phyloP scores from a whole-genome alignment of 257 asterid species.

The Solanum chiquidenum region DNA sequence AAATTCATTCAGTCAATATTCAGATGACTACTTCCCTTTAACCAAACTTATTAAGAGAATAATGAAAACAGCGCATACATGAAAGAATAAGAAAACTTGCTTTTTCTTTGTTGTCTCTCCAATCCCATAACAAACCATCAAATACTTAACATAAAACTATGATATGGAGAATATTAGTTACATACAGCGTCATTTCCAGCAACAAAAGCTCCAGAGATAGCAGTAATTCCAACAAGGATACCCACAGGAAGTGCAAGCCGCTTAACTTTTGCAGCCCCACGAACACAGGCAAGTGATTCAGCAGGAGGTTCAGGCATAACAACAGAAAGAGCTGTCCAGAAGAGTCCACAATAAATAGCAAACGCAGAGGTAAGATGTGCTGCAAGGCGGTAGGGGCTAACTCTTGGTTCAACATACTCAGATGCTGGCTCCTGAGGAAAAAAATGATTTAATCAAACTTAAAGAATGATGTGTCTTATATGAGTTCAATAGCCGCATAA shows the following conservation, averaged over 20 bases:
- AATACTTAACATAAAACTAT: not conserved
- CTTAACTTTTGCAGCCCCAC: slow-evolving; percentile 80
- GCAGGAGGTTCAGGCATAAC: slow-evolving; percentile 95
- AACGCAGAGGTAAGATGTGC: slow-evolving; percentile 96
- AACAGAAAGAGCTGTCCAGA: slow-evolving; percentile 93
- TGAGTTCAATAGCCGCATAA: not conserved
- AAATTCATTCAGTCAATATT: not conserved
- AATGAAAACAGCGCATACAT: not conserved
- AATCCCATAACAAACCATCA: not conserved
- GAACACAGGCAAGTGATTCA: slow-evolving; percentile 71
- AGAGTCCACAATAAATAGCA: slow-evolving; percentile 73
- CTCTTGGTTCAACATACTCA: slow-evolving; percentile 76
- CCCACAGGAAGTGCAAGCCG: slow-evolving; percentile 73
- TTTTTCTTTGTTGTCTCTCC: not conserved
- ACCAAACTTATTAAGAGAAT: not conserved
- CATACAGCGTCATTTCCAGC: slow-evolving; percentile 98
- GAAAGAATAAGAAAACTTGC: not conserved
- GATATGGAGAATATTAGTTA: not conserved
- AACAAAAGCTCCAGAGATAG: slow-evolving; percentile 94
- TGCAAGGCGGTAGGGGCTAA: slow-evolving; percentile 96
- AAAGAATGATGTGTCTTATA: not conserved
- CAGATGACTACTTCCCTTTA: not conserved
- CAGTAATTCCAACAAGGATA: slow-evolving; percentile 78
- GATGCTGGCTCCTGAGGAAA: slow-evolving; percentile 64
- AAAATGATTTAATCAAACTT: slow-evolving; percentile 2